These are phyloP conservation scores for Capsicum pubescens DNA, from an alignment of 257 asterid species.

Conservation along the genomic window DNA sequence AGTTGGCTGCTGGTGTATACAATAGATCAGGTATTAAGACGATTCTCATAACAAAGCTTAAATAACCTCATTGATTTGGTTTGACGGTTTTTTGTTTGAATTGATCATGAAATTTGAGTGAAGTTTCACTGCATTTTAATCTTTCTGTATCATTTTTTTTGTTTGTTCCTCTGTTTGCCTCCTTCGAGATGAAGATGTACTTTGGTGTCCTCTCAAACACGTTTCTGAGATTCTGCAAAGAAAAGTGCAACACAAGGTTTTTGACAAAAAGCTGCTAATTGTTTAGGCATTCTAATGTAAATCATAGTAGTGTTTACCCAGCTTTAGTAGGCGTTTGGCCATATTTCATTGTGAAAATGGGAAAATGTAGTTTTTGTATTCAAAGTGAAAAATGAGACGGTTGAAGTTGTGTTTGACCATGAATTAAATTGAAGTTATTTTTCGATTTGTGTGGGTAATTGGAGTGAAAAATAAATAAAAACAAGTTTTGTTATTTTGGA, in stretches of 20 bases:
- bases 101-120: not conserved
- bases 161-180: not conserved
- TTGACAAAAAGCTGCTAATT: not conserved
- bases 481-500: too few species aligned
- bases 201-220: not conserved
- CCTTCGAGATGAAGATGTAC: not conserved
- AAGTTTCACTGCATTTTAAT: not conserved
- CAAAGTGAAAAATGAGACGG: too few species aligned
- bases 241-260: not conserved
- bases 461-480: too few species aligned
- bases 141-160: not conserved
- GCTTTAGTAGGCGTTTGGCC: too few species aligned
- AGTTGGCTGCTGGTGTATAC: slow-evolving; percentile 20
- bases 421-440: too few species aligned
- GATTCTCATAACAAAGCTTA: not conserved
- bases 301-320: too few species aligned
- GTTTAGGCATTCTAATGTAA: too few species aligned
- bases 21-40: slow-evolving; percentile 1
- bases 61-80: not conserved
- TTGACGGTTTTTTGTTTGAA: not conserved
- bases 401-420: too few species aligned
- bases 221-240: not conserved
- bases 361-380: too few species aligned
- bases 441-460: too few species aligned
- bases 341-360: too few species aligned